These are phyloP conservation scores for Sinapis alba DNA, from an alignment of 441 rosid species.

Conservation along the genomic window DNA sequence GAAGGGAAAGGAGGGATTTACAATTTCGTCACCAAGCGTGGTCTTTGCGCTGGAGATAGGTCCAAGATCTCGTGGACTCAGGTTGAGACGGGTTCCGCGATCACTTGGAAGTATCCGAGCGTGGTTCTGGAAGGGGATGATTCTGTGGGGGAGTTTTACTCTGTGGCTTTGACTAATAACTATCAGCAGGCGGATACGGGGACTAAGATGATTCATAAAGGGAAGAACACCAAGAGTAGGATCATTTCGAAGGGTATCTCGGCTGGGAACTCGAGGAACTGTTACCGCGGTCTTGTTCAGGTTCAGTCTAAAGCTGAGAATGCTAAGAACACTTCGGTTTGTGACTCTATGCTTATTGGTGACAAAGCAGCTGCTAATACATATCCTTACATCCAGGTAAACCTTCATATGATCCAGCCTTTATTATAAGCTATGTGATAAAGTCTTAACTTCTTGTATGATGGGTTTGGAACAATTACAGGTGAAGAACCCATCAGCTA, in stretches of 20 bases:
- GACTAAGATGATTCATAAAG: slow-evolving; percentile 96
- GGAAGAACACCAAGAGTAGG: slow-evolving; percentile 83
- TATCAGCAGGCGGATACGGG: slow-evolving; percentile 97
- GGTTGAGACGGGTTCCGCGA: slow-evolving; percentile 94
- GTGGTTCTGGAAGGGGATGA: slow-evolving; percentile 93
- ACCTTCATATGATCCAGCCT: not conserved
- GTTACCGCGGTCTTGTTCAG: slow-evolving; percentile 96
- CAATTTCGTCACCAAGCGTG: slow-evolving; percentile 94
- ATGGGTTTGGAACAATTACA: slow-evolving; percentile 38
- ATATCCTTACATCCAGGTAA: slow-evolving; percentile 95
- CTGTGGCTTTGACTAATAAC: slow-evolving; percentile 91
- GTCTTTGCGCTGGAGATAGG: slow-evolving; percentile 74
- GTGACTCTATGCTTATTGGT: slow-evolving; percentile 96
- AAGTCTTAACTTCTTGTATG: not conserved
- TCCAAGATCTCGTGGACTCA: slow-evolving; percentile 99
- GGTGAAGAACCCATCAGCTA: slow-evolving; percentile 90
- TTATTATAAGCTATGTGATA: not conserved
- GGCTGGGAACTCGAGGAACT: slow-evolving; percentile 76
- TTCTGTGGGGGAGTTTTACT: slow-evolving; percentile 87
- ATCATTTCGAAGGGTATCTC: slow-evolving; percentile 98
- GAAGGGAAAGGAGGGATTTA: slow-evolving; percentile 89
- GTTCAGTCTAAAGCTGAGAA: slow-evolving; percentile 87
- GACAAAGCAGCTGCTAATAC: slow-evolving; percentile 97
- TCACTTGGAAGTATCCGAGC: slow-evolving; percentile 97
- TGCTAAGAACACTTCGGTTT: slow-evolving; percentile 85